Percentiles rank a stretch among this genome's conserved stretches.
Conservation (phyloP, 345 rosid species). For the Ceriops decandra region DNA sequence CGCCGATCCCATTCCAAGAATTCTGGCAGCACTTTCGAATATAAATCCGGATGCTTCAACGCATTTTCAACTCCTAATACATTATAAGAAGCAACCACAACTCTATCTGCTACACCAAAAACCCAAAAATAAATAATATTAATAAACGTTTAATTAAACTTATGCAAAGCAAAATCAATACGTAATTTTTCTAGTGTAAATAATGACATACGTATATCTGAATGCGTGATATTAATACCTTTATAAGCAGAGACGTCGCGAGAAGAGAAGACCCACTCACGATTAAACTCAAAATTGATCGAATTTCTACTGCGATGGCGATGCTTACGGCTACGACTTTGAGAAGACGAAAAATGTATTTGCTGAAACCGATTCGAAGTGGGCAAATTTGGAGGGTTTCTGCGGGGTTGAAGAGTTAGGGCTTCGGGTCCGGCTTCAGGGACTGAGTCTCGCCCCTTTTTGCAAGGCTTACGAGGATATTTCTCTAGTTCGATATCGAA, state of each 20-base stretch:
- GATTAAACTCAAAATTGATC: conserved; percentile 14
- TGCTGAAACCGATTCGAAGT: conserved; percentile 21
- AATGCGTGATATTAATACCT: conserved; percentile 17
- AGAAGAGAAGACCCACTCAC: conserved; percentile 36
- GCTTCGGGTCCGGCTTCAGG: conserved; percentile 17
- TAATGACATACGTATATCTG: neutral
- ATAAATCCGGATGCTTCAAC: conserved; percentile 28
- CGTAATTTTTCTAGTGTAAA: neutral
- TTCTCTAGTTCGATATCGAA: neutral
- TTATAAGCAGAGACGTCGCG: conserved; percentile 26
- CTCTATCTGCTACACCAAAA: conserved; percentile 19
- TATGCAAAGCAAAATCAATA: neutral
- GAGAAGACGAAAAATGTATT: conserved; percentile 10
- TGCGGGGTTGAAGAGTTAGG: neutral
- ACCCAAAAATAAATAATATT: neutral
- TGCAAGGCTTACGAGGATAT: neutral
- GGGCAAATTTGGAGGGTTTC: conserved; percentile 2
- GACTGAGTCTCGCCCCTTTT: conserved; percentile 13
- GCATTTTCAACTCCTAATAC: conserved; percentile 28
- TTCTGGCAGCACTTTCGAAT: conserved; percentile 14
- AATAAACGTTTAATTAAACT: neutral
- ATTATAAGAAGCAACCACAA: conserved; percentile 27
- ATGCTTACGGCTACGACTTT: neutral
- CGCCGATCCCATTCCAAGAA: conserved; percentile 31
- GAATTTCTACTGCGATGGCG: conserved; percentile 5